Percentiles rank a stretch among this genome's conserved stretches.
Evolutionary conservation across 1,139 yeast genomes (phyloP).

Genomic region (Geotrichum histeridarum): DNA sequence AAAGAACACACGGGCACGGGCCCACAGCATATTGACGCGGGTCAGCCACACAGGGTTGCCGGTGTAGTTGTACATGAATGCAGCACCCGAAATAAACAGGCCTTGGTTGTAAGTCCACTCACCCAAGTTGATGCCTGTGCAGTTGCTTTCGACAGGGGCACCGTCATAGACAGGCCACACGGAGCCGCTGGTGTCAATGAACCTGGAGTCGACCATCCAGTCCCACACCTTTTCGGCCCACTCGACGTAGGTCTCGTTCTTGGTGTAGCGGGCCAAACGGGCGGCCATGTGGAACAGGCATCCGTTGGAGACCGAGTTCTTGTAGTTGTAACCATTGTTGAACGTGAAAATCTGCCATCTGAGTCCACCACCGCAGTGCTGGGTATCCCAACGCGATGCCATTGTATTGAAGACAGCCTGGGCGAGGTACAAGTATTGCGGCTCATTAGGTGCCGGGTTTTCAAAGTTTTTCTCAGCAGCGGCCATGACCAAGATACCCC

Average conservation of each 20-base stretch:
- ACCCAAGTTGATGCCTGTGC: conserved; percentile 52
- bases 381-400: conserved; percentile 80
- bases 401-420: conserved; percentile 43
- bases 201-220: conserved; percentile 66
- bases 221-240: conserved; percentile 78
- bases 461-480: conserved; percentile 79
- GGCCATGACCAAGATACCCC: conserved; percentile 80
- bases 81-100: conserved; percentile 70
- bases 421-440: conserved; percentile 66
- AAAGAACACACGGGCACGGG: conserved; percentile 55
- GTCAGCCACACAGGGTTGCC: conserved; percentile 61
- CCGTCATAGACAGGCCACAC: conserved; percentile 65
- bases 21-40: conserved; percentile 40
- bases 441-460: conserved; percentile 50
- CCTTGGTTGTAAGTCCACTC: conserved; percentile 93
- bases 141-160: conserved; percentile 57
- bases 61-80: conserved; percentile 74
- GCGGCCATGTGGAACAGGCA: conserved; percentile 86
- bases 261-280: conserved; percentile 78
- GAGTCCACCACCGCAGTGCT: conserved; percentile 75
- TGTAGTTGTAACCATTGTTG: conserved; percentile 91
- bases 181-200: conserved; percentile 44
- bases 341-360: conserved; percentile 96
- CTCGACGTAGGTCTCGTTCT: conserved; percentile 64
- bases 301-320: conserved; percentile 86